Evolutionary conservation across 305 asterid species (phyloP).

Genomic region (Fraxinus platypoda): DNA sequence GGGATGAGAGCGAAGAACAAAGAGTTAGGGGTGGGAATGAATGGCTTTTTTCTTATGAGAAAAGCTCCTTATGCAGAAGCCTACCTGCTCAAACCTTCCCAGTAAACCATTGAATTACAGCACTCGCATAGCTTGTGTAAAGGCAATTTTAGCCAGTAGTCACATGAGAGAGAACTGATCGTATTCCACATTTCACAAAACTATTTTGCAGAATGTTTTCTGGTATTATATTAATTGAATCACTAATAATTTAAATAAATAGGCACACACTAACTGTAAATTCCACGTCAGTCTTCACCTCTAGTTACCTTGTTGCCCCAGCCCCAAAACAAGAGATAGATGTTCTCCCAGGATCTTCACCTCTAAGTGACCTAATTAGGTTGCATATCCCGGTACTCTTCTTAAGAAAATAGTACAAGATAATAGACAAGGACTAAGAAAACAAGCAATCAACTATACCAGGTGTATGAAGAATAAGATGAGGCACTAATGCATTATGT

Average conservation of each 20-base stretch:
- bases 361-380: background rate
- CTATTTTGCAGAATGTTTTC: background rate
- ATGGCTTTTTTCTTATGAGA: background rate
- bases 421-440: background rate
- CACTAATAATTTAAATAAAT: background rate
- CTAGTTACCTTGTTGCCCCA: background rate
- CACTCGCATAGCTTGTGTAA: background rate
- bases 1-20: background rate
- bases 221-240: background rate
- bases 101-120: background rate
- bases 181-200: background rate
- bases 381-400: background rate
- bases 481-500: constrained; percentile 7
- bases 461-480: background rate
- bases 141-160: background rate
- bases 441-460: background rate
- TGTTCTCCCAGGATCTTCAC: background rate
- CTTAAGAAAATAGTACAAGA: constrained; percentile 14
- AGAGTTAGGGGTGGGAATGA: background rate
- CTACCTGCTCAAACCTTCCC: background rate
- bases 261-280: background rate
- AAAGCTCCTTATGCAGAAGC: background rate
- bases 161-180: background rate
- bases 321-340: background rate
- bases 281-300: background rate